Evolutionary conservation across 108 stramenopile genomes (phyloP).

Genomic region (Nitzschia sp.): DNA sequence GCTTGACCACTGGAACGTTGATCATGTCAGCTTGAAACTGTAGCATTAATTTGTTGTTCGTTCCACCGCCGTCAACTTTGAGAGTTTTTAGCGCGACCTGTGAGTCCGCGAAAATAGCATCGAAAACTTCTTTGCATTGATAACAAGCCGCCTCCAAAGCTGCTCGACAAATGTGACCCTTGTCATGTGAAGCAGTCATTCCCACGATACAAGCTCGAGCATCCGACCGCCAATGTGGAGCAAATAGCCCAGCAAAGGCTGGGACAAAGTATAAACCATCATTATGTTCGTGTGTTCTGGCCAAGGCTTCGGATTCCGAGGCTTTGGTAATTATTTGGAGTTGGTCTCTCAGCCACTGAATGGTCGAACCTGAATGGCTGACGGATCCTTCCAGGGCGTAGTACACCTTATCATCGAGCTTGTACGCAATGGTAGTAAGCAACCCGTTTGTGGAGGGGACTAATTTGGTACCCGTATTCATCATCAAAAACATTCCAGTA

Average conservation of each 20-base stretch:
- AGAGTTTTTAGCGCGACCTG: constrained; percentile 67
- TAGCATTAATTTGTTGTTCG: constrained; percentile 90
- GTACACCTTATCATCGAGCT: constrained; percentile 64
- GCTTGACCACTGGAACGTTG: constrained; percentile 78
- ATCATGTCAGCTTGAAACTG: constrained; percentile 97
- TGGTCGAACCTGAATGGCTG: constrained; percentile 88
- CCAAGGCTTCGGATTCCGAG: constrained; percentile 86
- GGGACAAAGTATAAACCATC: constrained; percentile 97
- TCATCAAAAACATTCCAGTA: constrained; percentile 97
- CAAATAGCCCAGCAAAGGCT: constrained; percentile 95
- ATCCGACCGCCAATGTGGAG: constrained; percentile 94
- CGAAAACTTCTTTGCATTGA: constrained; percentile 90
- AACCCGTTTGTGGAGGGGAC: constrained; percentile 82
- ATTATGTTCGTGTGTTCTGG: constrained; percentile 58
- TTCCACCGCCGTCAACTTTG: constrained; percentile 94
- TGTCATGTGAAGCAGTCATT: constrained; percentile 88
- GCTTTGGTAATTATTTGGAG: constrained; percentile 79
- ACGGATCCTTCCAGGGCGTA: constrained; percentile 98
- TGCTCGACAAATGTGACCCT: constrained; percentile 90
- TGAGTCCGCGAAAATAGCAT: constrained; percentile 86
- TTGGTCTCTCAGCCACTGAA: constrained; percentile 98
- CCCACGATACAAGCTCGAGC: constrained; percentile 95
- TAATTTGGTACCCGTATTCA: constrained; percentile 88
- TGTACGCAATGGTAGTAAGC: constrained; percentile 96
- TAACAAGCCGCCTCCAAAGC: constrained; percentile 95